Evolutionary conservation across 2,329 filamentous ascomycete species (phyloP).

Genomic region (Helotiales sp.): DNA sequence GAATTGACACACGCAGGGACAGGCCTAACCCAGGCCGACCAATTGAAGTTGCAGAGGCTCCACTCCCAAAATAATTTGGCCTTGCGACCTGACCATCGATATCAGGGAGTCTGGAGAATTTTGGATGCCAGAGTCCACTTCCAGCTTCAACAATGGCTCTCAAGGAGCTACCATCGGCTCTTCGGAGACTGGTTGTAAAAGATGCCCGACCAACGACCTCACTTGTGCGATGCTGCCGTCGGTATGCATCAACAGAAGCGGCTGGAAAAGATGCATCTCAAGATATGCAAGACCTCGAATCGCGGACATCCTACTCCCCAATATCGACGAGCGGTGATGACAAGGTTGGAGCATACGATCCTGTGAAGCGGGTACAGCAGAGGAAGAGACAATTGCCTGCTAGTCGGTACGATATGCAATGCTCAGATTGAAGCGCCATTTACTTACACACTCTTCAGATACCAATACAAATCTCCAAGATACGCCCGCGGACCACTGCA

Average conservation of each 20-base stretch:
- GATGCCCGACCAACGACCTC: conserved; percentile 21
- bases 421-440: background rate
- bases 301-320: conserved; percentile 42
- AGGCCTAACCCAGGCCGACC: background rate
- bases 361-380: conserved; percentile 44
- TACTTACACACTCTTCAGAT: conserved; percentile 53
- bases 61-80: conserved; percentile 10
- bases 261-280: conserved; percentile 22
- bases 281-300: conserved; percentile 45
- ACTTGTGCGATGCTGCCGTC: conserved; percentile 20
- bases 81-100: conserved; percentile 11
- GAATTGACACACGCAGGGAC: background rate
- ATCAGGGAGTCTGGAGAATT: conserved; percentile 18
- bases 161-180: conserved; percentile 32
- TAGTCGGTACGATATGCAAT: conserved; percentile 38
- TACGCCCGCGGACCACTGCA: conserved; percentile 93
- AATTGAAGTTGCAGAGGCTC: background rate
- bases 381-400: conserved; percentile 39
- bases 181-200: conserved; percentile 29
- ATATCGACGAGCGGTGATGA: conserved; percentile 36
- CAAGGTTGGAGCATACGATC: conserved; percentile 46
- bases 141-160: conserved; percentile 31
- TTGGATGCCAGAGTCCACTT: conserved; percentile 5
- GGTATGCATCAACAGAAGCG: conserved; percentile 33
- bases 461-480: conserved; percentile 91